Base-by-base conservation (phyloP, 2,329 filamentous ascomycete species). In the Pseudogymnoascus sp. region DNA sequence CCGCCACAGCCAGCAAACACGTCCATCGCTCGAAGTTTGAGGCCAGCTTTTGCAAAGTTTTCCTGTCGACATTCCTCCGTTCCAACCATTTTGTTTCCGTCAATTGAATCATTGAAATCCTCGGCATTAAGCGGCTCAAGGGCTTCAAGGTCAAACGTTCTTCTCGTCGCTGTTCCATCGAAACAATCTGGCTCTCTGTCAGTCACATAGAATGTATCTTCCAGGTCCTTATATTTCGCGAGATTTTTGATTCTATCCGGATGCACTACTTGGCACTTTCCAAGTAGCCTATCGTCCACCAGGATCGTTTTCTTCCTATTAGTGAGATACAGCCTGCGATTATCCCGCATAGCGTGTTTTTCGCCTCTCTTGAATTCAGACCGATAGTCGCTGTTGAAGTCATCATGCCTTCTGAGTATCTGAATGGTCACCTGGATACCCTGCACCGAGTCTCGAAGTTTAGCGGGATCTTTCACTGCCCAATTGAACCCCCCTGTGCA, bases 161-260 rank as follows among this genome's bases (percentile, higher is more conserved):
- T 37, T 11, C 13, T 31, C 3, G 15, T 1, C 1, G 42, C n/a
- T 19, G 63, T 37, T 7, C 33, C 15, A 2, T 63, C 33, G 2
- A 17, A 31, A 42, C 11, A 64, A 7, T 40, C 44, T 10, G 35
- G 17, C 15, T 67, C 60, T 19, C 63, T 38, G 5, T 65, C 50
- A 11, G 62, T 6, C 0, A 68, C 62, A 65, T 67, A 70, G 15
- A 70, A 70, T 7, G 40, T 64, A 17, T 70, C 64, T 4, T 63
- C 11, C 3, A 64, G 13, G 19, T 67, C 65, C 37, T 68, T 70
- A 31, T 63, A 69, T 9, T 15, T 19, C 4, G 67, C 29, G 1
- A 70, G 26, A 50, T 70, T 61, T 1, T 62, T 56, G 13, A 69
- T 65, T 7, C 67, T 37, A 4, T 62, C 29, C 4, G 40, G 21